Conservation (phyloP, 257 asterid species). For the Plantago elongata region DNA sequence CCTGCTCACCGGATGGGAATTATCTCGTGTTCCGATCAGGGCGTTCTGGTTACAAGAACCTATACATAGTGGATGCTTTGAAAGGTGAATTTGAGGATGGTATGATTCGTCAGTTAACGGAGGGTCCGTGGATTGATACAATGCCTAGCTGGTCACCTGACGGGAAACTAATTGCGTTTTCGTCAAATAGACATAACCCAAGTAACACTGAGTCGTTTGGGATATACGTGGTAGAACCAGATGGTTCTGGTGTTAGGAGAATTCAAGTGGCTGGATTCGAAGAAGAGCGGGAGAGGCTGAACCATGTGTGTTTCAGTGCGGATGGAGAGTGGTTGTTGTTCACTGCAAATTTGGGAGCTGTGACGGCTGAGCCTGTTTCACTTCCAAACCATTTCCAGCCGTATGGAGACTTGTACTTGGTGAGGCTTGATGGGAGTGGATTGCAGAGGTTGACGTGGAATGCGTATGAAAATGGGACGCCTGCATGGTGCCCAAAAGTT, state of each 20-base stretch:
- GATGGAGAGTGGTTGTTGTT: slow-evolving; percentile 75
- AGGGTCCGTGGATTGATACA: slow-evolving; percentile 84
- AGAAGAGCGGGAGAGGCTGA: slow-evolving; percentile 54
- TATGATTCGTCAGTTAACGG: slow-evolving; percentile 45
- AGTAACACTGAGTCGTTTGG: slow-evolving; percentile 40
- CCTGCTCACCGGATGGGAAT: slow-evolving; percentile 79
- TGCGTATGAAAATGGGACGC: slow-evolving; percentile 80
- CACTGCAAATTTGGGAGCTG: slow-evolving; percentile 62
- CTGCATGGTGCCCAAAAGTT: slow-evolving; percentile 55
- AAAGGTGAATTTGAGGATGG: slow-evolving; percentile 59
- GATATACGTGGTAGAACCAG: slow-evolving; percentile 46
- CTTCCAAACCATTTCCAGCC: slow-evolving; percentile 87
- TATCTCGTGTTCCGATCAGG: slow-evolving; percentile 71
- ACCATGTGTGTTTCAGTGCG: slow-evolving; percentile 78
- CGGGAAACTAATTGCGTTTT: slow-evolving; percentile 68
- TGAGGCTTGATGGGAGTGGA: slow-evolving; percentile 67
- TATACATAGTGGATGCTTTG: slow-evolving; percentile 58
- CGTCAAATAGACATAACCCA: slow-evolving; percentile 69
- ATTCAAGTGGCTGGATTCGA: slow-evolving; percentile 43
- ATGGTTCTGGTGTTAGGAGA: slow-evolving; percentile 50
- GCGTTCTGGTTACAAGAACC: slow-evolving; percentile 69
- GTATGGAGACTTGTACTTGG: slow-evolving; percentile 66
- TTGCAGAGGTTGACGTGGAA: slow-evolving; percentile 68
- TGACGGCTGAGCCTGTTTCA: slow-evolving; percentile 69
- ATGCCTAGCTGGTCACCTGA: slow-evolving; percentile 95